Evolutionary conservation across 352 stramenopile species (phyloP), one percentile per base, ranked within the genome.

Genomic region (Phytopythium mirpurense): DNA sequence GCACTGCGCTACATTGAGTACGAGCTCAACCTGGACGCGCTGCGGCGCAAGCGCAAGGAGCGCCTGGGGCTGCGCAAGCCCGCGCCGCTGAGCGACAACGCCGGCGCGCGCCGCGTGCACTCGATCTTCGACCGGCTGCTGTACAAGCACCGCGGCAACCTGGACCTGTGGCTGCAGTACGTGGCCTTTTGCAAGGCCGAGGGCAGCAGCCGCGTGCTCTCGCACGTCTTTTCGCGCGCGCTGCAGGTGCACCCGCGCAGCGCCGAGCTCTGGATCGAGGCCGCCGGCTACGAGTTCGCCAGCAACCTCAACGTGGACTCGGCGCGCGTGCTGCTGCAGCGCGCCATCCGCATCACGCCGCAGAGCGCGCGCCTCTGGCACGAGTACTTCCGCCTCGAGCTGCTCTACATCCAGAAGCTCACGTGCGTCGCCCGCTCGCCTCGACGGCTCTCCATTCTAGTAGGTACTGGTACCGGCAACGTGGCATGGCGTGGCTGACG

Each of bases 1-100:
- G 95, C 70, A 24, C 81, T 98, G 67, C 87, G 90, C 36, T 98
- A 97, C 71, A 90, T 96, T 46, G 87, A 96, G 67, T 96, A 97
- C 72, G 91, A 98, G 65, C 64, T 97, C 24, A 95, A 96, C 62
- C 64, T 98, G 46, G 89, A 98, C 34, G 84, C 83, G 31, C 71
- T 98, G 31, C 83, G 89, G 7, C 76, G 72, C 27, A 79, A 88
- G 46, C 83, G 89, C 47, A 97, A 96, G 60, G 68, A 83, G 40
- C 82, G 84, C 2, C 59, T 82, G 15, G 75, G 69, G 2, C 63
- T 92, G 36, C 60, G 73, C 48, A 95, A 93, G 68, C 65, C 73
- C 51, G 78, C 74, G 43, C 46, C 48, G 23, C 51, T 88, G 47
- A 90, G 76, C 56, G 89, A 92, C 67, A 86, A 68, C 44, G 72